A percentile compares a stretch with the other conserved stretches of the same genome.
phyloP scores from a whole-genome alignment of 169 alveolate species.

The Eimeria maxima region DNA sequence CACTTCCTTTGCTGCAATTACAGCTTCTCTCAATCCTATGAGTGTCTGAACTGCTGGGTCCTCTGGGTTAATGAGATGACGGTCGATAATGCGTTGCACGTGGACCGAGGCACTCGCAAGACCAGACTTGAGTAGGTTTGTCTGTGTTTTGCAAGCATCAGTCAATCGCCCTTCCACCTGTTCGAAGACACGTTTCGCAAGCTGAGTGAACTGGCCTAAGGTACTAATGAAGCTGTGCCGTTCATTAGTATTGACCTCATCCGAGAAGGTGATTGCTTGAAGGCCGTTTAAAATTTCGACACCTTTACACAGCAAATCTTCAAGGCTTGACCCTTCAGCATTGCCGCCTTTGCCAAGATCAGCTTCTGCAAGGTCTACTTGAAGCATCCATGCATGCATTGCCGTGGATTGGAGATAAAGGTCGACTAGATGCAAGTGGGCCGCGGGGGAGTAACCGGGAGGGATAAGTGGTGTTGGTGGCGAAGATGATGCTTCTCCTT shows the following conservation, averaged over 20 bases:
- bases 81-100: too few relatives aligned
- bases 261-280: not conserved
- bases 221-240: not conserved
- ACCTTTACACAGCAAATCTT: not conserved
- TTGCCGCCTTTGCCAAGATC: not conserved
- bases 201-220: not conserved
- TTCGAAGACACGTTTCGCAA: not conserved
- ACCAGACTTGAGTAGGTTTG: not conserved
- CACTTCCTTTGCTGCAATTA: not conserved
- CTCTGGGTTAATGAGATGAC: not conserved
- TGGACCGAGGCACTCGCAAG: not conserved
- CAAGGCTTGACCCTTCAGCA: not conserved
- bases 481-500: not conserved
- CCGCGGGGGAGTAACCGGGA: not conserved
- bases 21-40: not conserved
- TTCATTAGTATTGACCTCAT: not conserved
- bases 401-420: not conserved
- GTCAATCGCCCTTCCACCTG: not conserved
- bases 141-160: not conserved
- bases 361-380: not conserved
- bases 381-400: not conserved
- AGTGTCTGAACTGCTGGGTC: not conserved
- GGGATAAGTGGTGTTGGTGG: not conserved
- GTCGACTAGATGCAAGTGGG: not conserved
- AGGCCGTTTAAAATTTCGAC: not conserved